Percentiles rank a stretch among this genome's conserved stretches.
Conservation (phyloP, 805 yeast genomes). For the Diddensiella santjacobensis region DNA sequence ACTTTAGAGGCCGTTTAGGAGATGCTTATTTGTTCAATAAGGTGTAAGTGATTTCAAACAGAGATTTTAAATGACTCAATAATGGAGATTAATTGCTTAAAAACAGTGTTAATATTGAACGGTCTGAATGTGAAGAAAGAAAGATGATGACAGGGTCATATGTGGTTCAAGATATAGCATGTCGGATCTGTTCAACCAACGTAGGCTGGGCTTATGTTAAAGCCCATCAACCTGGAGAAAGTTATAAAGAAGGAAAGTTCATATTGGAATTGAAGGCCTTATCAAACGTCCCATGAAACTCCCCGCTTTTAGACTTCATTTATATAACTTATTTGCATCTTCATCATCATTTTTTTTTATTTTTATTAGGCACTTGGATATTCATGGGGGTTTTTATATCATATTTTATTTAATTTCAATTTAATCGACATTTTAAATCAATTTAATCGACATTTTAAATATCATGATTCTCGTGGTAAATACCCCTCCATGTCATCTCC, state of each 20-base stretch:
- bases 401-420: no score
- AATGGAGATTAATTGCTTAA: neutral
- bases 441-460: neutral
- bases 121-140: slow-evolving; percentile 38
- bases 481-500: no score
- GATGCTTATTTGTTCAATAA: slow-evolving; percentile 51
- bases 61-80: no score
- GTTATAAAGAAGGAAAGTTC: slow-evolving; percentile 58
- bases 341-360: no score
- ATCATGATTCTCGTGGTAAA: no score
- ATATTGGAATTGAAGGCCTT: slow-evolving; percentile 46
- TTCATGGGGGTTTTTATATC: no score
- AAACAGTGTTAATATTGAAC: slow-evolving; percentile 40
- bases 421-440: neutral
- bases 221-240: slow-evolving; percentile 44
- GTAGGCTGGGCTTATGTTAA: slow-evolving; percentile 64
- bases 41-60: slow-evolving; percentile 41
- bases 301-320: no score
- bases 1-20: slow-evolving; percentile 55
- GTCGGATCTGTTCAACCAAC: slow-evolving; percentile 50
- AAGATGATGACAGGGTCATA: slow-evolving; percentile 61
- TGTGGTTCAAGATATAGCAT: slow-evolving; percentile 51
- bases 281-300: slow-evolving; percentile 19
- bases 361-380: no score
- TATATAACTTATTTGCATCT: no score